Evolutionary conservation across 208 protist genomes (phyloP), one percentile per base, ranked within the genome.

Genomic region (Crithidia bombi): DNA sequence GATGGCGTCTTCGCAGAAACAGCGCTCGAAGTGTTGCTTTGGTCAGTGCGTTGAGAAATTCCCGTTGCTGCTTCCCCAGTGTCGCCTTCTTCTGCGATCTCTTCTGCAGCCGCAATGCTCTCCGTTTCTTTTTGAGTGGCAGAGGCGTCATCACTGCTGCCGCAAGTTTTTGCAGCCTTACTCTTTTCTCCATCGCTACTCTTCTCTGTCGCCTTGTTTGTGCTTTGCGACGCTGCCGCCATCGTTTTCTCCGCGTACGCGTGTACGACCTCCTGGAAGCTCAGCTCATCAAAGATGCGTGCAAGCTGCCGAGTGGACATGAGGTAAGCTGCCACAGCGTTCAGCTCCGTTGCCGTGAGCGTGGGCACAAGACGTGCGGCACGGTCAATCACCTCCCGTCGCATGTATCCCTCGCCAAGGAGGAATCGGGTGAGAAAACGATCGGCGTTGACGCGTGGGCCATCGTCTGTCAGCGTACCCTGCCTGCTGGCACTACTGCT

Each of bases 301-400:
- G 75, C 76, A 9, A 91, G 57, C 30, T 83, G 70, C 7, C 86
- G 75, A 6, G 75, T 67, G 5, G 84, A 87, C n/a, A 86, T 68
- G 36, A 92, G 21, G 55, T 83, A 92, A 26, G 61, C 38, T 26
- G 73, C 69, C 47, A 94, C 78, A 39, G 73, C 79, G 47, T 68
- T 73, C 57, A 92, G 61, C 62, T 89, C 83, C 2, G 62, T 23
- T 2, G 59, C 71, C 1, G 63, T 68, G 17, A 73, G 59, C 2
- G 61, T 57, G 17, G 89, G 89, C 73, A 90, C 83, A 21, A 94
- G 69, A 3, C 89, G 81, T 15, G 89, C 83, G 0, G 79, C 65
- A 28, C 89, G 83, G 59, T 94, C 86, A n/a, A 90, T 25, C 62
- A 86, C 67, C 73, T 87, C 85, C 25, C 70, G 57, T 32, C 74